Evolutionary conservation across 805 yeast species (phyloP), one percentile per base, ranked within the genome.

Genomic region (Starmera pachycereana): DNA sequence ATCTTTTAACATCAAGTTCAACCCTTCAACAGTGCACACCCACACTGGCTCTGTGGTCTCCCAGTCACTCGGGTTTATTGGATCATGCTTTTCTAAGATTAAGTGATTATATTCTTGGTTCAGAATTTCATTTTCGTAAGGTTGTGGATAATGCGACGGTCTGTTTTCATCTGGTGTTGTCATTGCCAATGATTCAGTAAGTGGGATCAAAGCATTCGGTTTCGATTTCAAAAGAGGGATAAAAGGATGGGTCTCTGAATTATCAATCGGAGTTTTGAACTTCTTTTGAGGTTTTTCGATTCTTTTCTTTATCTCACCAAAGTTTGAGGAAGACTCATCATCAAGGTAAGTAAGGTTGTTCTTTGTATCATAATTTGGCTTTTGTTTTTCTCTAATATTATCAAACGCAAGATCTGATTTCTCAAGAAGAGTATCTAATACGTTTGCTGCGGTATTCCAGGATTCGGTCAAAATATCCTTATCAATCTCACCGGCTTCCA

Each of bases 61-160:
- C 95, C 96, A 87, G 8, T 80, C 76, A 34, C 63, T 62, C 1
- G 78, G 69, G 0, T 72, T 27, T 3, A 72, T 60, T 2, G 83
- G 80, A 10, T 71, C 71, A 2, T 52, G 37, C 6, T 56, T 55
- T 12, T 66, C 61, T 28, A 78, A 57, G 0, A 84, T 70, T 39
- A 67, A 49, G 1, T 66, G 71, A 2, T 94, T 92, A 54, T 85
- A 89, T 35, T 75, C 76, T 42, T 76, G 81, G 30, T 68, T 61
- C 51, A 69, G 69, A 35, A 90, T 90, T 59, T 90, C 97, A 32
- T 61, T 58, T 36, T 66, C 73, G 53, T 92, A 90, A 0, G 98
- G 98, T 38, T 92, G 92, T 9, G 69, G 70, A 53, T 78, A 82
- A 57, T 78, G 85, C 9, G 71, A 51, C 5, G 84, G 81, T 29